Evolutionary conservation across 2,329 filamentous ascomycete genomes (phyloP).

Genomic region (Coleophoma eucalyptorum): DNA sequence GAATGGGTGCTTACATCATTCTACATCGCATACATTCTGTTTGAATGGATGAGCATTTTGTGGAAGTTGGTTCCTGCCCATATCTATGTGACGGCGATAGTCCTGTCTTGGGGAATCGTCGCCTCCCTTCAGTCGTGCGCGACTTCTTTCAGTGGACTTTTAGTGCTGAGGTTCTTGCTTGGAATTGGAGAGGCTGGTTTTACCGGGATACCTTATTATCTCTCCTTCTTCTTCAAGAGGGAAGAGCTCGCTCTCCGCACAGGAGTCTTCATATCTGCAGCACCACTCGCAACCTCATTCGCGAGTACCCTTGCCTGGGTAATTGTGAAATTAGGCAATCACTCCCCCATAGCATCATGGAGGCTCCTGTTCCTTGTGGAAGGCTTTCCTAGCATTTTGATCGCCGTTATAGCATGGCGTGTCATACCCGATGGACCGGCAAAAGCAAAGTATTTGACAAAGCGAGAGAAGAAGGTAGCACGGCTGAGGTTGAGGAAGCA

Average conservation of each 20-base stretch:
- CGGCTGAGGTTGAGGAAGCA: constrained; percentile 55
- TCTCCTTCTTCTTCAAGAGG: constrained; percentile 61
- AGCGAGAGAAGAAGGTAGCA: constrained; percentile 66
- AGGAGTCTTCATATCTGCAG: constrained; percentile 84
- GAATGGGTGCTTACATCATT: constrained; percentile 59
- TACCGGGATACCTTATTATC: constrained; percentile 58
- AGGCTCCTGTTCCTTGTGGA: constrained; percentile 81
- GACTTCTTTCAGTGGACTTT: constrained; percentile 57
- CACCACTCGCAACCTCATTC: constrained; percentile 75
- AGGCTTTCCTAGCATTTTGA: constrained; percentile 77
- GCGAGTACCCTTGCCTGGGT: constrained; percentile 76
- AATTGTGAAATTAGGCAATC: constrained; percentile 65
- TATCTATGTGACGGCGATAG: constrained; percentile 55
- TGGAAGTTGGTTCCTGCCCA: constrained; percentile 59
- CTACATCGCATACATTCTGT: constrained; percentile 59
- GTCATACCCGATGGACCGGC: constrained; percentile 74
- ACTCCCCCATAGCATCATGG: constrained; percentile 74
- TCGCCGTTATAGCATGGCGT: constrained; percentile 69
- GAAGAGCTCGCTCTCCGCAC: constrained; percentile 80
- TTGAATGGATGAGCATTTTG: constrained; percentile 63
- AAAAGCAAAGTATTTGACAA: constrained; percentile 58
- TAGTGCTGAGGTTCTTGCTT: constrained; percentile 51
- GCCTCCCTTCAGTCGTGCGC: constrained; percentile 70
- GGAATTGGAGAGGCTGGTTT: constrained; percentile 65
- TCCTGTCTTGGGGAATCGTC: constrained; percentile 74